These are phyloP conservation scores for Wolfiporia cocos DNA, from an alignment of 1,284 basidiomycete species.

Conservation along the genomic window DNA sequence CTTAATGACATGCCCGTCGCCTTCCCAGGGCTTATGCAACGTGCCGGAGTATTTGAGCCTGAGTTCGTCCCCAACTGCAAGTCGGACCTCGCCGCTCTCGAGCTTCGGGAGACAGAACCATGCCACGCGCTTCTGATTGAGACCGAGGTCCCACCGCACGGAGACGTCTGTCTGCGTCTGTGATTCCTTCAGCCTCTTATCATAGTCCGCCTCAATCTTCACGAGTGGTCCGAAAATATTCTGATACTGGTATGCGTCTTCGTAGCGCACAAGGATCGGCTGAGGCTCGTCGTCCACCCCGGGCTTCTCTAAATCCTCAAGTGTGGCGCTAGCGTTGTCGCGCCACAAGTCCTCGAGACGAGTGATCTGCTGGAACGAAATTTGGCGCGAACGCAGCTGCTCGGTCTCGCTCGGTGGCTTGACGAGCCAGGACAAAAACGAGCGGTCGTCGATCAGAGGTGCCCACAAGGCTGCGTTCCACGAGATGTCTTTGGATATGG, in stretches of 20 bases:
- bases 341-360: constrained; percentile 98
- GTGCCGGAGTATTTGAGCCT: constrained; percentile 88
- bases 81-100: constrained; percentile 94
- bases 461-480: constrained; percentile 99
- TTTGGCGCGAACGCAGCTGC: constrained; percentile 91
- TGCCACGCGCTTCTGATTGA: constrained; percentile 96
- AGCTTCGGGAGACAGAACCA: constrained; percentile 97
- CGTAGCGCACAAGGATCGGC: constrained; percentile 85
- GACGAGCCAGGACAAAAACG: constrained; percentile 98
- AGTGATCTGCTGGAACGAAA: constrained; percentile 96
- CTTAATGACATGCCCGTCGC: constrained; percentile 97
- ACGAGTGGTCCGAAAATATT: constrained; percentile 98
- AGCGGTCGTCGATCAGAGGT: constrained; percentile 96
- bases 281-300: constrained; percentile 97
- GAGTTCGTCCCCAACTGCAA: constrained; percentile 96
- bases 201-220: constrained; percentile 99
- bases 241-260: constrained; percentile 99
- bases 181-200: constrained; percentile 95
- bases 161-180: constrained; percentile 97
- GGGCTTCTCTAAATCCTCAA: constrained; percentile 95
- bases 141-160: constrained; percentile 95
- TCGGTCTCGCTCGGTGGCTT: constrained; percentile 96
- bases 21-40: constrained; percentile 91
- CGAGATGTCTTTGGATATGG: constrained; percentile 94
- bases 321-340: constrained; percentile 89